Percentiles rank a stretch among this genome's conserved stretches.
phyloP scores from a whole-genome alignment of 2,329 filamentous ascomycete species.

The Pseudocercospora macadamiae region DNA sequence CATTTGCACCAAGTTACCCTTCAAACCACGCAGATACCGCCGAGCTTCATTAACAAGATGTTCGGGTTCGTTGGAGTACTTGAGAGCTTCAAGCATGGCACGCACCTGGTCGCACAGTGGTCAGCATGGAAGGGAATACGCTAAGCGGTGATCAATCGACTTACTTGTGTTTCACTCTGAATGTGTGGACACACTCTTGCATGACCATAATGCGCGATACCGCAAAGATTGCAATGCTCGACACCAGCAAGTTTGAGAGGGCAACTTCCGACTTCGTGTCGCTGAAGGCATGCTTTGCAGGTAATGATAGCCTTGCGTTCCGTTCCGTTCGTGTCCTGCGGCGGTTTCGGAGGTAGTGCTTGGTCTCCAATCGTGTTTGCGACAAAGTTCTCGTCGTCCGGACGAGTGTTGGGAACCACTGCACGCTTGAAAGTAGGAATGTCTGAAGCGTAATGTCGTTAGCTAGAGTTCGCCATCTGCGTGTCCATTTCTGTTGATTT shows the following conservation, averaged over 20 bases:
- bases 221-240: slow-evolving; percentile 67
- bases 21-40: slow-evolving; percentile 61
- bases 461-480: slow-evolving; percentile 8
- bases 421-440: slow-evolving; percentile 25
- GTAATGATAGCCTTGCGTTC: slow-evolving; percentile 23
- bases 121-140: too few species aligned
- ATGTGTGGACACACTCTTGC: slow-evolving; percentile 64
- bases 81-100: slow-evolving; percentile 65
- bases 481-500: background rate
- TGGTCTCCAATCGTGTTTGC: slow-evolving; percentile 1
- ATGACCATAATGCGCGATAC: slow-evolving; percentile 62
- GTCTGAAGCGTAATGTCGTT: slow-evolving; percentile 11
- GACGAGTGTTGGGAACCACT: slow-evolving; percentile 13
- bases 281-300: slow-evolving; percentile 59
- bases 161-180: slow-evolving; percentile 56
- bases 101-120: slow-evolving; percentile 53
- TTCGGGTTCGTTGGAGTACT: slow-evolving; percentile 59
- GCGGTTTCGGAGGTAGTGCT: background rate
- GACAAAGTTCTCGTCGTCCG: slow-evolving; percentile 5
- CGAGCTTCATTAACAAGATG: slow-evolving; percentile 57
- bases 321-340: background rate
- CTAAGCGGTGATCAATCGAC: too few species aligned
- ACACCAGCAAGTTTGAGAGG: slow-evolving; percentile 61
- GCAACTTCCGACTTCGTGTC: slow-evolving; percentile 63
- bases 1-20: slow-evolving; percentile 57